Evolutionary conservation across 805 yeast genomes (phyloP), one percentile per base, ranked within the genome.

Genomic region (Myxozyma udenii): DNA sequence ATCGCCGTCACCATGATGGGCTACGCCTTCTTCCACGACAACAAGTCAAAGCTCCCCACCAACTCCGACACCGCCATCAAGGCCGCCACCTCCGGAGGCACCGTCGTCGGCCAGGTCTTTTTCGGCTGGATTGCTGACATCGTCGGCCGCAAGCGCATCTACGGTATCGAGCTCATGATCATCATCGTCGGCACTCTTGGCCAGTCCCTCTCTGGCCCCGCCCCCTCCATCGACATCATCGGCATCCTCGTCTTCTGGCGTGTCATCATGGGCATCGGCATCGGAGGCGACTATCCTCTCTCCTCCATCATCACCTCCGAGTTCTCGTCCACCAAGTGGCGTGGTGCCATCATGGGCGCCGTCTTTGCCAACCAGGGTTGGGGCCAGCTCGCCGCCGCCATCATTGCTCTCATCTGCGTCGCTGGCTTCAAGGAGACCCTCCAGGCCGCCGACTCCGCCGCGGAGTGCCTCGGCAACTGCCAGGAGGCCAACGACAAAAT

Each of bases 291-390:
- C 74, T 88, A 88, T 70, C 96, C 96, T 62, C 77, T 89, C 65
- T 87, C 95, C 16, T 87, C 95, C n/a, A 84, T 88, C 69, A 88
- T 88, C 61, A 84, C 95, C 7, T 84, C 96, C 52, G 96, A 88
- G 75, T 88, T 88, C 66, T 79, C 96, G 24, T 87, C 96, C 53
- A 88, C 96, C 61, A 87, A 85, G 71, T 88, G 95, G 95, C 86
- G 96, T 82, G 96, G 96, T 78, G 95, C 96, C 60, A 87, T 87
- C 64, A 88, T 88, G 95, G 89, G 87, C 67, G 95, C 96, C 25
- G 96, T 88, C 51, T 90, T 90, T 71, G 91, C 96, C 51, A 89
- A 89, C 76, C 97, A 90, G 75, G 97, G 96, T 72, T 81, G 93
- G 83, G 97, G 97, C 71, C 96, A 90, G 75, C 78, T 89, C 55